A percentile compares a stretch with the other conserved stretches of the same genome.
phyloP scores from a whole-genome alignment of 208 protist species.

The Leishmania tarentolae region DNA sequence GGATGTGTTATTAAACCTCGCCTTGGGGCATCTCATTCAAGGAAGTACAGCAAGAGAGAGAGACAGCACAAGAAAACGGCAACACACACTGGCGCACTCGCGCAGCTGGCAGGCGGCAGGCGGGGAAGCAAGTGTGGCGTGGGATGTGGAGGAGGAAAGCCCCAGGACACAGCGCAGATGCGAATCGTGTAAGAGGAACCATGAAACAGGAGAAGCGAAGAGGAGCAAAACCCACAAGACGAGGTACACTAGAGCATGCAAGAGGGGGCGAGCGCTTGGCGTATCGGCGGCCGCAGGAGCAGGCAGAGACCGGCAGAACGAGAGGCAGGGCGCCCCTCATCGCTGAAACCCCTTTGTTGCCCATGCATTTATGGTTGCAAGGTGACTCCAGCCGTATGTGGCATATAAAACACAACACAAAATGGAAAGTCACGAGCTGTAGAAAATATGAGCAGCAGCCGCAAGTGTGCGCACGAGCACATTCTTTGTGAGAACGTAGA shows the following conservation, averaged over 20 bases:
- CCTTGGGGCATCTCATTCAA: background rate
- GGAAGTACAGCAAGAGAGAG: background rate
- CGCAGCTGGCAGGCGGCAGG: background rate
- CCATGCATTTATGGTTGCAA: background rate
- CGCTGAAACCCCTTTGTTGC: background rate
- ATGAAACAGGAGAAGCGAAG: background rate
- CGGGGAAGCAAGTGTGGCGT: background rate
- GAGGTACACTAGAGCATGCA: background rate
- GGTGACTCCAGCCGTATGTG: background rate
- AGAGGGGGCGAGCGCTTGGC: background rate
- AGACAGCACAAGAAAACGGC: background rate
- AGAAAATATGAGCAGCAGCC: background rate
- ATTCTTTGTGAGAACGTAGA: background rate
- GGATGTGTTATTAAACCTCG: background rate
- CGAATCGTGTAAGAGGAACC: background rate
- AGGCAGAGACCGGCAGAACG: background rate
- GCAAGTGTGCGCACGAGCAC: background rate
- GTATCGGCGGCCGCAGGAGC: background rate
- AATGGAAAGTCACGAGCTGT: background rate
- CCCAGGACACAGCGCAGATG: background rate
- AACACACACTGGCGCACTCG: background rate
- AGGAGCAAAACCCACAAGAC: conserved; percentile 3
- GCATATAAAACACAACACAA: conserved; percentile 1
- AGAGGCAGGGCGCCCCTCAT: background rate
- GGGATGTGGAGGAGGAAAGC: background rate